phyloP scores from a whole-genome alignment of 352 stramenopile genomes.

The Phytopythium oedochilum region DNA sequence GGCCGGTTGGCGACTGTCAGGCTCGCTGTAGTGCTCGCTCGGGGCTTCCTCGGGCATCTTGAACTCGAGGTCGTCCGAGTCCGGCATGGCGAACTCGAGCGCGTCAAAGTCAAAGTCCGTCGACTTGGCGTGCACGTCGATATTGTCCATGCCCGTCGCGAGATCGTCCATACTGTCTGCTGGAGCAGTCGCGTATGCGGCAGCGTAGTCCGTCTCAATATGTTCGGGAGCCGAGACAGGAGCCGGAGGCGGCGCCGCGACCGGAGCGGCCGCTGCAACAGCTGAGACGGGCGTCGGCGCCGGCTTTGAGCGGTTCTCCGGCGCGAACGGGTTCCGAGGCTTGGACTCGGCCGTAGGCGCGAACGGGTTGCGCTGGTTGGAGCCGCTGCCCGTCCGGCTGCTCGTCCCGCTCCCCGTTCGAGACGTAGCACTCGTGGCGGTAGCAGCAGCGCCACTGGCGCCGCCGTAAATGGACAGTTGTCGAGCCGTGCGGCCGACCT shows the following conservation, averaged over 20 bases:
- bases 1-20: constrained; percentile 11
- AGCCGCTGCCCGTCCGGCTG: constrained; percentile 14
- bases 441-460: constrained; percentile 3
- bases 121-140: constrained; percentile 6
- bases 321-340: constrained; percentile 8
- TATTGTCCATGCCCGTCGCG: neutral
- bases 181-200: neutral
- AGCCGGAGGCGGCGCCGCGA: neutral
- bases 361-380: constrained; percentile 9
- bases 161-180: neutral
- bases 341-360: neutral
- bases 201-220: constrained; percentile 5
- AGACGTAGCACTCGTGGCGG: neutral
- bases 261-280: neutral
- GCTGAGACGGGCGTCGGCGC: neutral
- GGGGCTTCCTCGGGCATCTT: constrained; percentile 16
- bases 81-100: constrained; percentile 57
- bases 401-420: constrained; percentile 18
- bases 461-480: constrained; percentile 62
- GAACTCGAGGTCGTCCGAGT: constrained; percentile 31
- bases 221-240: neutral
- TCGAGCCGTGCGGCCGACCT: constrained; percentile 60
- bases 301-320: constrained; percentile 2
- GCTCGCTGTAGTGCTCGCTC: constrained; percentile 3
- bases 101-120: constrained; percentile 64